These are phyloP conservation scores for Pythium apleroticum DNA, from an alignment of 352 stramenopile species.

Conservation along the genomic window DNA sequence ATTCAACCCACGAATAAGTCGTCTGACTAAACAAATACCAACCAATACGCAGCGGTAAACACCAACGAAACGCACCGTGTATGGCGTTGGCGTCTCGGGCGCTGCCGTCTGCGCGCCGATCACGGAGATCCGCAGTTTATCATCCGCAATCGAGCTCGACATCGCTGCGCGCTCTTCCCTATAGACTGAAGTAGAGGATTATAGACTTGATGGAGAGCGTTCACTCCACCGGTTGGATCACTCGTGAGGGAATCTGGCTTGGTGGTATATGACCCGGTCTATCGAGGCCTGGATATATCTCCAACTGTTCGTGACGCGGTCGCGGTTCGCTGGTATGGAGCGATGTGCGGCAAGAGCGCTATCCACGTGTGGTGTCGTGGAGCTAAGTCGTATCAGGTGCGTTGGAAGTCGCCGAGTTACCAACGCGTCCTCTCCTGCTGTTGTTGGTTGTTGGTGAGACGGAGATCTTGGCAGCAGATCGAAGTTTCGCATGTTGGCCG, in stretches of 20 bases:
- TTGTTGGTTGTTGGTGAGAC: not conserved
- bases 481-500: slow-evolving; percentile 16
- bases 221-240: not conserved
- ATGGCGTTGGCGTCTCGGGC: slow-evolving; percentile 36
- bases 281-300: not conserved
- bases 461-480: not conserved
- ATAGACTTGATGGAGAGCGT: not conserved
- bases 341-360: not conserved
- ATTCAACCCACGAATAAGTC: not conserved
- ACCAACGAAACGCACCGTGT: slow-evolving; percentile 42
- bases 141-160: not conserved
- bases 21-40: not conserved
- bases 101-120: slow-evolving; percentile 60
- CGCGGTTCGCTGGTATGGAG: not conserved
- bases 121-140: slow-evolving; percentile 58
- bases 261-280: not conserved
- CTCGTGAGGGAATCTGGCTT: no score
- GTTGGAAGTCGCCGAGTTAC: not conserved
- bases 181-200: not conserved
- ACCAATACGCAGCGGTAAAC: not conserved
- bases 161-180: not conserved
- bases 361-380: not conserved
- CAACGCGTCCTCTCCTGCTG: slow-evolving; percentile 2
- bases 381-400: not conserved
- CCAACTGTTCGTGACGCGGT: not conserved